Percentiles rank a stretch among this genome's conserved stretches.
phyloP scores from a whole-genome alignment of 495 filamentous ascomycete species.

The Chaetomium cochliodes region DNA sequence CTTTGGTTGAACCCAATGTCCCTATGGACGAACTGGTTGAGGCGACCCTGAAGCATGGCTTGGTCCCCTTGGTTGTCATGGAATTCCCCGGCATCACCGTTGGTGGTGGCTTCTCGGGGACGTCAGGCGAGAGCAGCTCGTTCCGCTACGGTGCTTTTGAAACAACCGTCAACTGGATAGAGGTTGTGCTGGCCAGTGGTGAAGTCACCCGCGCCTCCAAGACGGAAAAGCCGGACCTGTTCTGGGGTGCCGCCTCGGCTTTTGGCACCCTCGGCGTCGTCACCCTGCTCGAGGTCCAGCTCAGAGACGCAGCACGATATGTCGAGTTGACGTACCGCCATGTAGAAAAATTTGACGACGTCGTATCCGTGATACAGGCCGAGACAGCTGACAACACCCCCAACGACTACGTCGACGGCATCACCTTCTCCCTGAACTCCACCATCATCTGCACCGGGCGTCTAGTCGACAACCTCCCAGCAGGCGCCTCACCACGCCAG shows the following conservation, averaged over 20 bases:
- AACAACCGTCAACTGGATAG: constrained; percentile 52
- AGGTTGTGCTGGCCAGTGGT: constrained; percentile 60
- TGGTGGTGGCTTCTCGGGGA: constrained; percentile 62
- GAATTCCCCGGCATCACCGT: constrained; percentile 65
- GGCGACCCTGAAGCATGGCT: constrained; percentile 49
- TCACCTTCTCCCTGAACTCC: constrained; percentile 50
- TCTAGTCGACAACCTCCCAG: constrained; percentile 46
- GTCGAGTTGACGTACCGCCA: constrained; percentile 58
- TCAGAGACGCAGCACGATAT: constrained; percentile 54
- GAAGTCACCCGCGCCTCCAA: constrained; percentile 42
- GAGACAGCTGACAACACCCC: constrained; percentile 28
- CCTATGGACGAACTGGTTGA: constrained; percentile 62
- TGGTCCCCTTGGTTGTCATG: constrained; percentile 59
- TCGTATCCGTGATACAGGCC: constrained; percentile 36
- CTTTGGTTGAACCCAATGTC: constrained; percentile 64
- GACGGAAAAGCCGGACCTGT: constrained; percentile 48
- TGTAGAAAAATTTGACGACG: constrained; percentile 44
- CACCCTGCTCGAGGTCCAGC: constrained; percentile 54
- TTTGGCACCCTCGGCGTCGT: constrained; percentile 58
- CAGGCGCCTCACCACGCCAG: constrained; percentile 33
- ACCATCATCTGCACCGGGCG: constrained; percentile 55
- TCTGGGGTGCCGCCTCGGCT: constrained; percentile 55
- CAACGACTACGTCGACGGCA: constrained; percentile 50
- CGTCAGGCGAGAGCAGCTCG: constrained; percentile 58
- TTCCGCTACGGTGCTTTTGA: constrained; percentile 63